These are phyloP conservation scores for Kuraishia cidri DNA, from an alignment of 805 yeast genomes.

Conservation along the genomic window DNA sequence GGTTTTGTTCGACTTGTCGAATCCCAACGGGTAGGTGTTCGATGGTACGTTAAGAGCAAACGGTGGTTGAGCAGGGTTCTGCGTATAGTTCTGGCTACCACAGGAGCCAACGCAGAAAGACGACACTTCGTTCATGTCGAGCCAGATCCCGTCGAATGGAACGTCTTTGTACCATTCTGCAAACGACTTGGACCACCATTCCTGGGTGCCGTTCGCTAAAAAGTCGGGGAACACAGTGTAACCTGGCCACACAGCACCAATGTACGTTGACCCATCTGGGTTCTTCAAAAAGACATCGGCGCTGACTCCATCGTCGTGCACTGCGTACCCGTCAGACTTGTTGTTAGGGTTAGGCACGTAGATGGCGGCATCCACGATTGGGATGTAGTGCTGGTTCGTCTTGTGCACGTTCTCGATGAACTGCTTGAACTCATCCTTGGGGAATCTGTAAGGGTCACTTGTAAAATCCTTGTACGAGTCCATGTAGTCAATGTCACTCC, in stretches of 20 bases:
- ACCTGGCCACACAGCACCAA: constrained; percentile 24
- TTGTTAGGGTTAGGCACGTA: constrained; percentile 16
- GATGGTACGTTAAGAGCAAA: not conserved
- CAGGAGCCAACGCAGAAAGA: too few species aligned
- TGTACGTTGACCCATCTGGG: constrained; percentile 15
- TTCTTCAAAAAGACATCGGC: constrained; percentile 12
- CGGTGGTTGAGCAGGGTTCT: constrained; percentile 5
- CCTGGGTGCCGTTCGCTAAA: constrained; percentile 12
- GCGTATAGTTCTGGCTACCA: too few species aligned
- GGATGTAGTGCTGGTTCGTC: constrained; percentile 15
- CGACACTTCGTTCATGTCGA: too few species aligned
- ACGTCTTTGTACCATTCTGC: too few species aligned
- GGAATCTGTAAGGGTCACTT: constrained; percentile 14
- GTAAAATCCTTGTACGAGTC: constrained; percentile 18
- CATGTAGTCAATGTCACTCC: constrained; percentile 19
- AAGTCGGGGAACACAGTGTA: constrained; percentile 21
- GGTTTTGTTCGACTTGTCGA: not conserved
- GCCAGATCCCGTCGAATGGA: too few species aligned
- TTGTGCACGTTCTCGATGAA: constrained; percentile 12
- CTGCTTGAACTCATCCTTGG: constrained; percentile 9
- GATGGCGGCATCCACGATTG: constrained; percentile 19
- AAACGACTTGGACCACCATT: too few species aligned
- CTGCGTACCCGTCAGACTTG: constrained; percentile 8
- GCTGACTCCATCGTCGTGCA: constrained; percentile 11
- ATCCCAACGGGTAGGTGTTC: not conserved